Conservation (phyloP, 2,329 filamentous ascomycete genomes). For the Epichloe brachyelytri region DNA sequence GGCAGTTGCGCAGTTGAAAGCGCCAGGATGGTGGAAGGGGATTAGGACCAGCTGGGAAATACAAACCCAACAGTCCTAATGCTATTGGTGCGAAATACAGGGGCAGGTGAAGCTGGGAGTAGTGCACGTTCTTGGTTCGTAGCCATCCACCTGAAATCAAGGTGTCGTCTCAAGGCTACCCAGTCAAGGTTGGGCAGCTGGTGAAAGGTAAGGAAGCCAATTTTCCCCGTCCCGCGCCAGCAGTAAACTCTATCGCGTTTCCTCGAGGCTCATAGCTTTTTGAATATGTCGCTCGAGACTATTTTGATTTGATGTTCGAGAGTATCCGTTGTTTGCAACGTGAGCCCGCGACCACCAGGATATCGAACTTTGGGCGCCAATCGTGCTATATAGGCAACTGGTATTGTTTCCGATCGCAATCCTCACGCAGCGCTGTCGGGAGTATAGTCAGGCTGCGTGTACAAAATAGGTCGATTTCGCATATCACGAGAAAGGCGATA, state of each 20-base stretch:
- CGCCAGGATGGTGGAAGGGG: slow-evolving; percentile 20
- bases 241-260: not conserved
- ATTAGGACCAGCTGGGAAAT: slow-evolving; percentile 20
- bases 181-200: not conserved
- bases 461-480: not conserved
- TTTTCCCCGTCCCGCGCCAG: not conserved
- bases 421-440: not conserved
- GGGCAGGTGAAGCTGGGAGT: slow-evolving; percentile 1
- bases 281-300: not conserved
- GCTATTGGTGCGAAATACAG: not conserved
- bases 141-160: not conserved
- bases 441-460: not conserved
- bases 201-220: not conserved
- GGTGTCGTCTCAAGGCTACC: not conserved
- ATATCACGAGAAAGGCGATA: not conserved
- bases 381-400: not conserved
- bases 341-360: not conserved
- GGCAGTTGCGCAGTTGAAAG: slow-evolving; percentile 19
- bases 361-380: not conserved
- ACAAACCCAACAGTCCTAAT: slow-evolving; percentile 23
- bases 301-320: not conserved
- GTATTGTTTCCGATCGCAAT: not conserved
- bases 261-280: not conserved
- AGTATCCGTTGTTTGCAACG: not conserved
- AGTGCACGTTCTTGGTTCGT: not conserved